Evolutionary conservation across 768 basidiomycete genomes (phyloP).

Genomic region (Tulasnella sp.): DNA sequence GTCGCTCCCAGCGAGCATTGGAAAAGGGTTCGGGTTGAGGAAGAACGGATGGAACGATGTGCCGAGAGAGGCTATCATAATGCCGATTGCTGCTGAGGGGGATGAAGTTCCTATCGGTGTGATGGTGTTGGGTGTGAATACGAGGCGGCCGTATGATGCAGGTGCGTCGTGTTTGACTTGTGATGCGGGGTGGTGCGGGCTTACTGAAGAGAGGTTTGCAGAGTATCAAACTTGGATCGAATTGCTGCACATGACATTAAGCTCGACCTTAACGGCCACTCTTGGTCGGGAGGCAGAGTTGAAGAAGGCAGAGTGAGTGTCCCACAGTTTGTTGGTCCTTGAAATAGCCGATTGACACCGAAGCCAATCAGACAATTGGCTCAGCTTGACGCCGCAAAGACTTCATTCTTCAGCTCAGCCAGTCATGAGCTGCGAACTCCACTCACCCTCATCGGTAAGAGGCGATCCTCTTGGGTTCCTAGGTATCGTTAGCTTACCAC

Average conservation of each 20-base stretch:
- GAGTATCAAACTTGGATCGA: constrained; percentile 33
- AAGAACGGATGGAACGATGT: constrained; percentile 31
- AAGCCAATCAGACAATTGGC: constrained; percentile 31
- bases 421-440: constrained; percentile 36
- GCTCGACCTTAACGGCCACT: constrained; percentile 31
- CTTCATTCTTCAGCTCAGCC: constrained; percentile 34
- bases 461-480: background rate
- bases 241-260: constrained; percentile 29
- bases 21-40: constrained; percentile 1
- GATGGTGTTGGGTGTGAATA: constrained; percentile 34
- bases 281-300: constrained; percentile 33
- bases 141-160: constrained; percentile 33
- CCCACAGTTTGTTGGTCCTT: background rate
- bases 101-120: constrained; percentile 31
- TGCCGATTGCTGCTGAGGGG: constrained; percentile 31
- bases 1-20: constrained; percentile 7
- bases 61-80: constrained; percentile 31
- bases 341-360: background rate
- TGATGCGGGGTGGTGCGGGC: background rate
- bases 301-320: constrained; percentile 31
- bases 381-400: constrained; percentile 34
- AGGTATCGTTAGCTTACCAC: background rate
- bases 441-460: constrained; percentile 33
- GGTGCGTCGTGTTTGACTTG: background rate
- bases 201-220: background rate